phyloP scores from a whole-genome alignment of 2,329 filamentous ascomycete genomes.

The Aspergillus sp. region DNA sequence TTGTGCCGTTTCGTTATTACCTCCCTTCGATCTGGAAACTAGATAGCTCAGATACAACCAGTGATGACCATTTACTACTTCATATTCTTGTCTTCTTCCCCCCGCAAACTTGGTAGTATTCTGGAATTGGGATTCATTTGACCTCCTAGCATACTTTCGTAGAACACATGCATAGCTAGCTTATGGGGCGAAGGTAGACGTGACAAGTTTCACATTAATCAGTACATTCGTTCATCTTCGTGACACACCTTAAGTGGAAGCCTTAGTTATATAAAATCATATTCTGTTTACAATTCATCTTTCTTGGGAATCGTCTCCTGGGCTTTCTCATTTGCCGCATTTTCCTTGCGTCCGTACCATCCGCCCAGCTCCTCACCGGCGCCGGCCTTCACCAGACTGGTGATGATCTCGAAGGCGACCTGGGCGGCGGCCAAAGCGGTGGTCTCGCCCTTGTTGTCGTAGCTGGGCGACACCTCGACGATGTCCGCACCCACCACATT shows the following conservation, averaged over 20 bases:
- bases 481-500: conserved; percentile 89
- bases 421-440: conserved; percentile 82
- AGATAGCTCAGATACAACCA: conserved; percentile 25
- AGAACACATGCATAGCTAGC: no score
- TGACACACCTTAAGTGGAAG: not conserved
- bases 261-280: conserved; percentile 16
- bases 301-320: conserved; percentile 18
- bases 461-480: conserved; percentile 84
- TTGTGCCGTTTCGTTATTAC: conserved; percentile 3
- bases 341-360: conserved; percentile 38
- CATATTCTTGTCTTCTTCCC: not conserved
- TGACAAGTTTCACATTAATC: not conserved
- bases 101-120: not conserved
- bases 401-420: conserved; percentile 82
- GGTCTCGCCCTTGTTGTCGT: conserved; percentile 76
- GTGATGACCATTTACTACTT: conserved; percentile 15
- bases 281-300: conserved; percentile 28
- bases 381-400: conserved; percentile 52
- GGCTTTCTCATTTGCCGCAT: conserved; percentile 21
- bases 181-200: not conserved
- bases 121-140: not conserved
- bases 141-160: no score
- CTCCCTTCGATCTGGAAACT: conserved; percentile 14
- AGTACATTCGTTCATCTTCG: not conserved
- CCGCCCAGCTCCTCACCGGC: conserved; percentile 39